Percentiles rank a stretch among this genome's conserved stretches.
phyloP scores from a whole-genome alignment of 2,329 filamentous ascomycete species.

The Lomentospora prolificans region DNA sequence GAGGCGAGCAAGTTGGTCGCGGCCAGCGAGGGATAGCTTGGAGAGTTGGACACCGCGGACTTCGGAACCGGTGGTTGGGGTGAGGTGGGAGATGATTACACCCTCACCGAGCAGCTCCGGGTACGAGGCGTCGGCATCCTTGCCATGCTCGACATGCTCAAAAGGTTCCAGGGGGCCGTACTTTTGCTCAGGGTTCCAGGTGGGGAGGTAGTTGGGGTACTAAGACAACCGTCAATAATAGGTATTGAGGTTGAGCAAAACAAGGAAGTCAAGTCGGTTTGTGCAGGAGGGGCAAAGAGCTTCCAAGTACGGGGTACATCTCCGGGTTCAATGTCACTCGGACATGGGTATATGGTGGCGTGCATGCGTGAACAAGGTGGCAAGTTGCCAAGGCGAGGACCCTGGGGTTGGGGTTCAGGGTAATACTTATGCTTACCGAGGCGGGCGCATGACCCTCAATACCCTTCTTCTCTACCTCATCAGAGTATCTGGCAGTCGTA shows the following conservation, averaged over 20 bases:
- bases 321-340: not conserved
- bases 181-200: slow-evolving; percentile 55
- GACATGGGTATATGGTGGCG: not conserved
- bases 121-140: slow-evolving; percentile 60
- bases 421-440: slow-evolving; percentile 3
- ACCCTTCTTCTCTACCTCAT: slow-evolving; percentile 6
- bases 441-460: not conserved
- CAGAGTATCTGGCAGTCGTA: not conserved
- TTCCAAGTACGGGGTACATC: not conserved
- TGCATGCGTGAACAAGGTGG: not conserved
- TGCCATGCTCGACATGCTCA: slow-evolving; percentile 65
- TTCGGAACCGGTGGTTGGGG: slow-evolving; percentile 65
- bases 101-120: slow-evolving; percentile 53
- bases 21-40: slow-evolving; percentile 55
- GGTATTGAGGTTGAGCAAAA: too few species aligned
- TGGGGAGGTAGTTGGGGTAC: slow-evolving; percentile 65
- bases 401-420: not conserved
- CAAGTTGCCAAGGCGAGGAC: not conserved
- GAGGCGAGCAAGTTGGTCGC: slow-evolving; percentile 66
- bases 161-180: slow-evolving; percentile 60
- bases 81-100: slow-evolving; percentile 50
- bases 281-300: not conserved
- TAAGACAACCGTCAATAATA: too few species aligned
- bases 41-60: slow-evolving; percentile 63
- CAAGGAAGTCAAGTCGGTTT: too few species aligned